Conservation (phyloP, 768 basidiomycete genomes). For the Leccinum broughii region DNA sequence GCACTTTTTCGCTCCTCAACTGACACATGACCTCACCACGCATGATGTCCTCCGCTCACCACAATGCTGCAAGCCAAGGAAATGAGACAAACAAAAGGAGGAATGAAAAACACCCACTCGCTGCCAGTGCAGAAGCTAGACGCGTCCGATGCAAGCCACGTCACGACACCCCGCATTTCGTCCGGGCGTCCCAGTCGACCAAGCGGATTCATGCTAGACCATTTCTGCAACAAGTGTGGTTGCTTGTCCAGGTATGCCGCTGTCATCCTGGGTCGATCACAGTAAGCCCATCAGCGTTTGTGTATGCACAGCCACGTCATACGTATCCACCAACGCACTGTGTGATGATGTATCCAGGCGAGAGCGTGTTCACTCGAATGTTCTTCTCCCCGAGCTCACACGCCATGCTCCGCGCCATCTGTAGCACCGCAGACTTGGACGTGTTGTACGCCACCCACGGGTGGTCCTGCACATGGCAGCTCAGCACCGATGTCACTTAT, state of each 20-base stretch:
- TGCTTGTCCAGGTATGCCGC: conserved; percentile 66
- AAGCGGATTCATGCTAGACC: conserved; percentile 69
- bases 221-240: conserved; percentile 62
- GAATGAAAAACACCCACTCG: conserved; percentile 54
- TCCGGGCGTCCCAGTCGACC: conserved; percentile 70
- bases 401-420: conserved; percentile 82
- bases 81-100: neutral
- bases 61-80: conserved; percentile 23
- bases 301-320: too few species aligned
- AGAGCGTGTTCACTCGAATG: conserved; percentile 75
- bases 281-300: neutral
- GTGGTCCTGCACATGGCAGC: conserved; percentile 49
- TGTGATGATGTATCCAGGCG: conserved; percentile 76
- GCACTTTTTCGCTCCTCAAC: neutral
- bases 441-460: conserved; percentile 77
- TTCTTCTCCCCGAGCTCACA: conserved; percentile 67
- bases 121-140: conserved; percentile 79
- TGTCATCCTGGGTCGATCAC: conserved; percentile 61
- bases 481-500: neutral
- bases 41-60: conserved; percentile 33
- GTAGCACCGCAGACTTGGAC: conserved; percentile 77
- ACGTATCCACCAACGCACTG: conserved; percentile 43
- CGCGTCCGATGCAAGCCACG: conserved; percentile 75
- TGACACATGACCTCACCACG: conserved; percentile 24
- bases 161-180: conserved; percentile 68